A percentile compares a stretch with the other conserved stretches of the same genome.
phyloP scores from a whole-genome alignment of 495 filamentous ascomycete genomes.

The Aspergillus nanangensis region DNA sequence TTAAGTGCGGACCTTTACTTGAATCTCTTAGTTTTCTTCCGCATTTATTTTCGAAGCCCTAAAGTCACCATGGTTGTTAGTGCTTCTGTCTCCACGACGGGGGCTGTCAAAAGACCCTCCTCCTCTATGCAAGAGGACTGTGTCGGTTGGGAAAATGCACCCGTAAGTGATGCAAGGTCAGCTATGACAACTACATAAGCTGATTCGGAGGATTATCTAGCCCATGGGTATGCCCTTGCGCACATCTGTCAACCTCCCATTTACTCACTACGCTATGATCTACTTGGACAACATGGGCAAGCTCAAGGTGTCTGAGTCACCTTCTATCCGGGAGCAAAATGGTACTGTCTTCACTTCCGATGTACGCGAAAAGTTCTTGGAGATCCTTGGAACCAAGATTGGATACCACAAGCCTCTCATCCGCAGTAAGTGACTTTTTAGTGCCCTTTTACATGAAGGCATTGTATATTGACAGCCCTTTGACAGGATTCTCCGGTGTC shows the following conservation, averaged over 20 bases:
- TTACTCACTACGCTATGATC: conserved; percentile 38
- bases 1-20: neutral
- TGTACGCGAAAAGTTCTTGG: conserved; percentile 34
- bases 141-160: conserved; percentile 32
- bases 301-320: conserved; percentile 33
- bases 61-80: conserved; percentile 31
- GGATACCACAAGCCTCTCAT: conserved; percentile 25
- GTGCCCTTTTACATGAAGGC: neutral
- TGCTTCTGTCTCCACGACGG: conserved; percentile 21
- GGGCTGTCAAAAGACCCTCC: conserved; percentile 33
- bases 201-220: conserved; percentile 10
- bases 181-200: neutral
- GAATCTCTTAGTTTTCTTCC: neutral
- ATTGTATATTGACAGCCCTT: neutral
- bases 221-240: conserved; percentile 28
- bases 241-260: conserved; percentile 27
- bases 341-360: conserved; percentile 33
- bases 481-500: conserved; percentile 11
- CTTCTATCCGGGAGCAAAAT: conserved; percentile 30
- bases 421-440: conserved; percentile 19
- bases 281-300: conserved; percentile 38
- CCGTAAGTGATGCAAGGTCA: conserved; percentile 30
- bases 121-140: conserved; percentile 28
- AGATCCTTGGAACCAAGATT: conserved; percentile 29
- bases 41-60: conserved; percentile 1